Percentiles rank a stretch among this genome's conserved stretches.
These are phyloP conservation scores for Dalechampia spathulata DNA, from an alignment of 441 rosid species.

Conservation along the genomic window DNA sequence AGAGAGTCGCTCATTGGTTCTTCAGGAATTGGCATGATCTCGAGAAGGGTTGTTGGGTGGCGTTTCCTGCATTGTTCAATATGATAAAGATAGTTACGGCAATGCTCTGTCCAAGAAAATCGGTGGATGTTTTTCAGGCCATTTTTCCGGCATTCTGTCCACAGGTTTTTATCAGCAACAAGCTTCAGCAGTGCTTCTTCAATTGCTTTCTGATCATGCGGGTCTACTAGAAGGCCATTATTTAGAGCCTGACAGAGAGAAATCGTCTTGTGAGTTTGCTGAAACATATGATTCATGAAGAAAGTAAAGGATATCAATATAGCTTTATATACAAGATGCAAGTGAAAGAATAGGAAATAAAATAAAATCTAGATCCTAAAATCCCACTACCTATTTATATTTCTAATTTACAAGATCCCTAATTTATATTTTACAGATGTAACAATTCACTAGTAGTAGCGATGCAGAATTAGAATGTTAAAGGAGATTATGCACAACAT, in stretches of 20 bases:
- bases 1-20: slow-evolving; percentile 88
- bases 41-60: slow-evolving; percentile 59
- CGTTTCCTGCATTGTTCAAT: slow-evolving; percentile 75
- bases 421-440: too few species aligned
- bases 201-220: slow-evolving; percentile 56
- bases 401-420: too few species aligned
- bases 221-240: slow-evolving; percentile 59
- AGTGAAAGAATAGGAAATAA: too few species aligned
- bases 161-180: slow-evolving; percentile 49
- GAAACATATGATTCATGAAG: too few species aligned
- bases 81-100: slow-evolving; percentile 74
- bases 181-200: slow-evolving; percentile 65
- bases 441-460: slow-evolving; percentile 1
- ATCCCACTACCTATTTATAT: too few species aligned
- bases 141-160: slow-evolving; percentile 55
- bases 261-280: slow-evolving; percentile 10
- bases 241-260: slow-evolving; percentile 40
- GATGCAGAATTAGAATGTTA: background rate
- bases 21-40: slow-evolving; percentile 60
- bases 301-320: too few species aligned
- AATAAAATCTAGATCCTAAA: too few species aligned
- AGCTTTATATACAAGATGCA: too few species aligned
- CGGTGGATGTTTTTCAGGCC: slow-evolving; percentile 52
- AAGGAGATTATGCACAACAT: background rate
- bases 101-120: slow-evolving; percentile 70